Evolutionary conservation across 257 asterid species (phyloP).

Genomic region (Lithospermum erythrorhizon): DNA sequence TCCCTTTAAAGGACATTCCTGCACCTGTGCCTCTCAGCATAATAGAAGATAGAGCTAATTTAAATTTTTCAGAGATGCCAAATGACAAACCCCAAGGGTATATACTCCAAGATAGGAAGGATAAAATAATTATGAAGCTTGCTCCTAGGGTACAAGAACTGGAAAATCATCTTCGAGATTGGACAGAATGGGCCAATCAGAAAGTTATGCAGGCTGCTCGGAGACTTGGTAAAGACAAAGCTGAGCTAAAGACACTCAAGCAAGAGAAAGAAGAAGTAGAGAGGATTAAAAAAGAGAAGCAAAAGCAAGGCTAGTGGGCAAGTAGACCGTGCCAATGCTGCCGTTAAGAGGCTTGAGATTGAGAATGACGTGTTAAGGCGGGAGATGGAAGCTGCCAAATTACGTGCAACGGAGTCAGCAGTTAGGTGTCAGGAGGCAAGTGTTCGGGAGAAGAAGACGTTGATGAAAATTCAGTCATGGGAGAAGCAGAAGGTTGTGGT

Average conservation of each 20-base stretch:
- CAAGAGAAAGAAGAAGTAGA: conserved; percentile 92
- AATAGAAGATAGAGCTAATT: conserved; percentile 27
- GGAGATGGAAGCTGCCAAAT: conserved; percentile 79
- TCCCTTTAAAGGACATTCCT: conserved; percentile 43
- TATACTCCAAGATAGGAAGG: conserved; percentile 62
- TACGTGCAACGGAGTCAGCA: conserved; percentile 65
- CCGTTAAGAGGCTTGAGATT: conserved; percentile 64
- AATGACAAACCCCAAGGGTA: conserved; percentile 32
- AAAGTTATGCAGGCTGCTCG: conserved; percentile 97
- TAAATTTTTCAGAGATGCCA: conserved; percentile 23
- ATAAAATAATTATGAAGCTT: conserved; percentile 67
- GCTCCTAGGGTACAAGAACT: conserved; percentile 60
- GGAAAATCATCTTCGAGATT: conserved; percentile 81
- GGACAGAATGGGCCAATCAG: conserved; percentile 99
- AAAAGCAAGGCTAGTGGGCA: conserved; percentile 69
- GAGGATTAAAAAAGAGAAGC: conserved; percentile 80
- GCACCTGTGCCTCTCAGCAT: conserved; percentile 45
- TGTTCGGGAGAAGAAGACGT: conserved; percentile 65
- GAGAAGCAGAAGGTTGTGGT: conserved; percentile 71
- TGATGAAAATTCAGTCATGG: conserved; percentile 64
- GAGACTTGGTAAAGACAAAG: conserved; percentile 78
- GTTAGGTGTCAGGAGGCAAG: conserved; percentile 61
- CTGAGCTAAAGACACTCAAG: conserved; percentile 75
- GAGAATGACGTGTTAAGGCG: conserved; percentile 54
- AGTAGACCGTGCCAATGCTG: conserved; percentile 61